phyloP scores from a whole-genome alignment of 2,329 filamentous ascomycete genomes.

The Gaeumannomyces tritici region DNA sequence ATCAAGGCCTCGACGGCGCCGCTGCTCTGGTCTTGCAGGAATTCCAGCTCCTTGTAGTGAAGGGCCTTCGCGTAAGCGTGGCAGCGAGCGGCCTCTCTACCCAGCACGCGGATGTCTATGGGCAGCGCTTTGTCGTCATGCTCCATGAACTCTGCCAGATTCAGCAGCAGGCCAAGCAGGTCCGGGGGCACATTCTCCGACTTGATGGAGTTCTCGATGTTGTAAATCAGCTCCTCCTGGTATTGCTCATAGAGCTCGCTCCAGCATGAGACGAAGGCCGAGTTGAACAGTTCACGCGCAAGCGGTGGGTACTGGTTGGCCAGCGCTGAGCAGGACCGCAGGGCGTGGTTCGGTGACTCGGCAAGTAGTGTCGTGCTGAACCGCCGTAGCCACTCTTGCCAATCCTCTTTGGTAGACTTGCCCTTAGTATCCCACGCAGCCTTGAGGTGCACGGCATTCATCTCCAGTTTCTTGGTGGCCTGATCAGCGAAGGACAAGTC shows the following conservation, averaged over 20 bases:
- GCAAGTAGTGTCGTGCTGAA: slow-evolving; percentile 93
- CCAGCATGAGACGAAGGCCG: slow-evolving; percentile 98
- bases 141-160: slow-evolving; percentile 99
- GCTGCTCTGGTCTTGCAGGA: slow-evolving; percentile 93
- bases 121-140: slow-evolving; percentile 97
- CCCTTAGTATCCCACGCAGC: slow-evolving; percentile 94
- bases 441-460: slow-evolving; percentile 96
- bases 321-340: slow-evolving; percentile 84
- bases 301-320: slow-evolving; percentile 87
- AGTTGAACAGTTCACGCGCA: slow-evolving; percentile 93
- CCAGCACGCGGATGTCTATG: slow-evolving; percentile 91
- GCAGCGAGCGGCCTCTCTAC: slow-evolving; percentile 89
- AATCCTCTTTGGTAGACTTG: slow-evolving; percentile 96
- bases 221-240: slow-evolving; percentile 90
- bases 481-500: slow-evolving; percentile 78
- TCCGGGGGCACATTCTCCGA: slow-evolving; percentile 95
- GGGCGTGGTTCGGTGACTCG: slow-evolving; percentile 90
- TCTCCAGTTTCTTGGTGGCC: slow-evolving; percentile 84
- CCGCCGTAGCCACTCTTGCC: slow-evolving; percentile 96
- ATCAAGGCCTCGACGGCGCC: slow-evolving; percentile 95
- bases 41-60: slow-evolving; percentile 98
- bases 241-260: slow-evolving; percentile 95
- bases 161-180: slow-evolving; percentile 85
- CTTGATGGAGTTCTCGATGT: slow-evolving; percentile 90
- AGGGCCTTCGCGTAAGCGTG: slow-evolving; percentile 97